Evolutionary conservation across 2,329 filamentous ascomycete species (phyloP), one percentile per base, ranked within the genome.

Genomic region (Cytospora piceicola): DNA sequence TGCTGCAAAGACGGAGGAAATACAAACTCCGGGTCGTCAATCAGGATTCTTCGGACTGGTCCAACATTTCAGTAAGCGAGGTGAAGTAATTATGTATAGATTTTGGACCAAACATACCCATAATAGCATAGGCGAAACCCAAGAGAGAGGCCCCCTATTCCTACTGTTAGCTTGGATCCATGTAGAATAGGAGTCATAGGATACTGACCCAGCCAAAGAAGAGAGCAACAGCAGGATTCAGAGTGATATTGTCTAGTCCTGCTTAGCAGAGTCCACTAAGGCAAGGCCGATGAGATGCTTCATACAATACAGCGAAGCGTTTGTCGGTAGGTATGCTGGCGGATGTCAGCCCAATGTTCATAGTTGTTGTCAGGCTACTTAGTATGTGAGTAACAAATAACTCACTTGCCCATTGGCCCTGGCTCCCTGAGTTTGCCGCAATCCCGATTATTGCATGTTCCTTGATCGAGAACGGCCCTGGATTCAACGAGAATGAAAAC

Each of bases 361-460:
- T 11, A 24, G 20, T 29, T 11, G 36, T 51, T 17, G 11, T 29
- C 27, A 29, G 27, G 3, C 27, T 29, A 36, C 11, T 7, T 22
- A 3, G 9, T n/a, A 15, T 27, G 9, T 14, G 11, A 20, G 42
- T 22, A 46, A 14, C 39, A 14, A 17, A 42, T 4, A 61, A 61
- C 63, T 65, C 30, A 65, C 63, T 65, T 1, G 68, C 67, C 67
- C 67, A 70, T 55, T 71, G 68, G 8, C 68, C 68, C 30, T 63
- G 63, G 56, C 68, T 70, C 11, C 69, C 69, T 15, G 69, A 67
- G 27, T 70, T 70, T 12, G 69, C 69, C 52, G 65, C 68, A n/a
- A 71, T 71, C n/a, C 68, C 68, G 52, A 71, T 69, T 22, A 71
- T 69, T 9, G 64, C 69, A 54, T 70, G 69, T 24, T 71, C 69